Evolutionary conservation across 805 yeast species (phyloP).

Genomic region (Clavispora phyllophila): DNA sequence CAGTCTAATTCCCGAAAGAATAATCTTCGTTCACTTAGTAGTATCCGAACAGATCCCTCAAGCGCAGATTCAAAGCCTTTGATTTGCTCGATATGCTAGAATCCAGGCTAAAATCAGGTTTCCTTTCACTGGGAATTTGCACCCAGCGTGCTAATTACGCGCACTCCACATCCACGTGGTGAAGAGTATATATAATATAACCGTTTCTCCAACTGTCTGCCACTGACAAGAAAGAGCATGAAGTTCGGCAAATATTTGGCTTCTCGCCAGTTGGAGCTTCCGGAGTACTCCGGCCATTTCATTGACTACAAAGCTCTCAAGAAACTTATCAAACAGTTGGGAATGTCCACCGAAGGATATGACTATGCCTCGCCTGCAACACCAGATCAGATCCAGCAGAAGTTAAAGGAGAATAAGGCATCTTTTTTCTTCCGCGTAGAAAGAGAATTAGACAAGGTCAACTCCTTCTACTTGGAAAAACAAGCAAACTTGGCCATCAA

Average conservation of each 20-base stretch:
- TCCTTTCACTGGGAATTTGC: no score
- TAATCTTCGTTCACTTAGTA: no score
- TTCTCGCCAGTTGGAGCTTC: slow-evolving; percentile 87
- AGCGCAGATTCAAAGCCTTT: no score
- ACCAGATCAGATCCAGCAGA: slow-evolving; percentile 35
- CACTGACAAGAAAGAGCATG: slow-evolving; percentile 28
- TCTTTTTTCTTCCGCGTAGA: slow-evolving; percentile 85
- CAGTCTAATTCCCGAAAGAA: no score
- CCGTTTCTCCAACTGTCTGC: background rate
- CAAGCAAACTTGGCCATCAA: slow-evolving; percentile 82
- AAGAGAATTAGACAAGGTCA: slow-evolving; percentile 92
- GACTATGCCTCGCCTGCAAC: slow-evolving; percentile 12
- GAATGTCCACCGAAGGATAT: slow-evolving; percentile 34
- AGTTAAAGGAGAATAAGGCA: slow-evolving; percentile 82
- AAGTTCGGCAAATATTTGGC: slow-evolving; percentile 96
- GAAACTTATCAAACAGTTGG: slow-evolving; percentile 82
- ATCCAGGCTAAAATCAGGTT: no score
- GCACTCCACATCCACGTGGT: slow-evolving; percentile 3
- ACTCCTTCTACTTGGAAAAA: slow-evolving; percentile 84
- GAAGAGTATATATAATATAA: slow-evolving; percentile 1
- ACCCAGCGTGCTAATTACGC: background rate
- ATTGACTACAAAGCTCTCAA: slow-evolving; percentile 92
- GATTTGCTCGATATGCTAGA: no score
- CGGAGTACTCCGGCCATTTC: slow-evolving; percentile 91
- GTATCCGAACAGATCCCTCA: no score